Evolutionary conservation across 202 grass and related monocot species (phyloP).

Genomic region (Digitaria exilis): DNA sequence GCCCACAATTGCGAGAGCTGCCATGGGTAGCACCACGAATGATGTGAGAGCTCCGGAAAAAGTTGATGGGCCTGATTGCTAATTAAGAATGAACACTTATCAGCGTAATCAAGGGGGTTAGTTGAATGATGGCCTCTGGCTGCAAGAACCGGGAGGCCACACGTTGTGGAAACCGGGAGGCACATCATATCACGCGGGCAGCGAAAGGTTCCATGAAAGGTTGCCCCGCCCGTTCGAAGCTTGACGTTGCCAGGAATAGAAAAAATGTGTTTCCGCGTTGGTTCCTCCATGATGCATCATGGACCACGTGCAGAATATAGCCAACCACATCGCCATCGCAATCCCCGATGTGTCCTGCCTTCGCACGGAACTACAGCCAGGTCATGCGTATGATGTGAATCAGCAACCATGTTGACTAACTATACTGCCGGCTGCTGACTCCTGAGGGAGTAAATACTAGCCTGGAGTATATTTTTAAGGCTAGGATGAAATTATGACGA

Average conservation of each 20-base stretch:
- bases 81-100: slow-evolving; percentile 15
- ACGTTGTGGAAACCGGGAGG: background rate
- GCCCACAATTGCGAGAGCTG: background rate
- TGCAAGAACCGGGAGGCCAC: slow-evolving; percentile 13
- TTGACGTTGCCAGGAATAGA: background rate
- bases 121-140: background rate
- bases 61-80: background rate
- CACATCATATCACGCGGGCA: background rate
- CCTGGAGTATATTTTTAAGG: background rate
- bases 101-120: background rate
- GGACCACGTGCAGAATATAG: slow-evolving; percentile 36
- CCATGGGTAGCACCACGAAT: background rate
- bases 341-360: slow-evolving; percentile 4
- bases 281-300: background rate
- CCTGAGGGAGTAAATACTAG: background rate
- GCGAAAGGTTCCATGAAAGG: background rate
- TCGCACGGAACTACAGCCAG: slow-evolving; percentile 13
- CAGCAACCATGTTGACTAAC: background rate
- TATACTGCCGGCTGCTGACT: background rate
- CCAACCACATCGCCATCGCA: slow-evolving; percentile 9
- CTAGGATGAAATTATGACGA: background rate
- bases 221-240: background rate
- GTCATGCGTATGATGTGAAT: background rate
- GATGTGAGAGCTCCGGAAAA: slow-evolving; percentile 12
- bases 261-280: background rate